Conservation (phyloP, 23 red algal species). For the Gracilaria domingensis region DNA sequence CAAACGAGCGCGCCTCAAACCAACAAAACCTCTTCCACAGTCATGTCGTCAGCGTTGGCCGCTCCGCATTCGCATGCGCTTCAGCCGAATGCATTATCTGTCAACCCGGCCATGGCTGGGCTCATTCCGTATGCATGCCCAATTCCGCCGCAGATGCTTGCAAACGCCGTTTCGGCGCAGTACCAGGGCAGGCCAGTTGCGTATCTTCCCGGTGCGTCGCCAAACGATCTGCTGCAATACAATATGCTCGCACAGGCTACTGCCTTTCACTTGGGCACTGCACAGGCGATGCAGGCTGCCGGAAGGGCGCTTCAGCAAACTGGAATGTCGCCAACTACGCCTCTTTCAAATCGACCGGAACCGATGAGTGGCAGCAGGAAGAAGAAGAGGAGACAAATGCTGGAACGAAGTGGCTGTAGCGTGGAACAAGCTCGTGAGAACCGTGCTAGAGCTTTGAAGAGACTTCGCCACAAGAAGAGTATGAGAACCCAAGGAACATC, state of each 20-base stretch:
- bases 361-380: constrained; percentile 50
- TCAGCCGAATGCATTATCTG: neutral
- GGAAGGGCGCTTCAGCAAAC: neutral
- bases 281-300: constrained; percentile 36
- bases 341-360: constrained; percentile 5
- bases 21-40: constrained; percentile 5
- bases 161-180: constrained; percentile 9
- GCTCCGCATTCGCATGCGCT: neutral
- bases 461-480: constrained; percentile 67
- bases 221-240: constrained; percentile 32
- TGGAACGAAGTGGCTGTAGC: constrained; percentile 62
- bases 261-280: constrained; percentile 53
- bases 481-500: constrained; percentile 56
- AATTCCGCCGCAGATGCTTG: constrained; percentile 42
- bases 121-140: constrained; percentile 58
- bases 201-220: constrained; percentile 21
- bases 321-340: constrained; percentile 5
- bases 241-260: constrained; percentile 71
- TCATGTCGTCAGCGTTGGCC: neutral
- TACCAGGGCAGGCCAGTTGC: constrained; percentile 58
- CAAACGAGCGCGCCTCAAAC: neutral
- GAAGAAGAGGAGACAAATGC: constrained; percentile 61
- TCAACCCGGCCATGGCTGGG: constrained; percentile 44
- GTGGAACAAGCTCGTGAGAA: constrained; percentile 68
- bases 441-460: constrained; percentile 57